Base-by-base conservation (phyloP, 306 rosid genomes). In the Hylodesmum podocarpum region DNA sequence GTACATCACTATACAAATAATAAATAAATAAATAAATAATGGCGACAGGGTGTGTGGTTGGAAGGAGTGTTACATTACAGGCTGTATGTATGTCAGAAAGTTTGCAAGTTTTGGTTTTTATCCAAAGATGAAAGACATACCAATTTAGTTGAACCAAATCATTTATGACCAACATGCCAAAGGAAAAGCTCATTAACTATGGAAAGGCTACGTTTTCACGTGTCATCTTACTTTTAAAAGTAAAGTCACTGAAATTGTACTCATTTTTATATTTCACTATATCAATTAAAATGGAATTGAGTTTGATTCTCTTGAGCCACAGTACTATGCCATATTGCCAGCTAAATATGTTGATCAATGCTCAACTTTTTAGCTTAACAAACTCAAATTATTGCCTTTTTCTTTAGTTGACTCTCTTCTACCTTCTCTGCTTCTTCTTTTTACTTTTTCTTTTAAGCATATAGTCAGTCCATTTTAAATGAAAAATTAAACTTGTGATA, bases 51-150 rank as follows among this genome's bases (percentile, higher is more conserved):
- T 29, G 47, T 41, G 12, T 5, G 59, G 59, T 41, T 58, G 59
- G 70, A 74, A 39, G 43, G 78, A 44, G 43, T 74, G 47, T 31
- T 12, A 29, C 59, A 61, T 31, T 12, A 29, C 59, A 61, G 36
- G 29, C 78, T 29, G 66, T 59, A 53, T 72, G 59, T 29, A 53
- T 72, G 59, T 29, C 27, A 29, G 11, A 27, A 53, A 27, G 28
- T 39, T 25, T 29, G 70, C 61, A 25, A 37, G n/a, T 15, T 3
- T 24, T 73, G 68, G 57, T 53, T 53, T 72, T 54, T 72, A 54
- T 73, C 68, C 57, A 73, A 72, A 36, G 18, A 53, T 28, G 15
- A 50, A 8, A 13, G 9, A 7, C 44, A 49, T 3, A 31, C 36
- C 15, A 21, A 24, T 19, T 57, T 34, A 36, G 19, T 31, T 31